These are phyloP conservation scores for Fragaria ananassa DNA, from an alignment of 306 rosid genomes.

Conservation along the genomic window DNA sequence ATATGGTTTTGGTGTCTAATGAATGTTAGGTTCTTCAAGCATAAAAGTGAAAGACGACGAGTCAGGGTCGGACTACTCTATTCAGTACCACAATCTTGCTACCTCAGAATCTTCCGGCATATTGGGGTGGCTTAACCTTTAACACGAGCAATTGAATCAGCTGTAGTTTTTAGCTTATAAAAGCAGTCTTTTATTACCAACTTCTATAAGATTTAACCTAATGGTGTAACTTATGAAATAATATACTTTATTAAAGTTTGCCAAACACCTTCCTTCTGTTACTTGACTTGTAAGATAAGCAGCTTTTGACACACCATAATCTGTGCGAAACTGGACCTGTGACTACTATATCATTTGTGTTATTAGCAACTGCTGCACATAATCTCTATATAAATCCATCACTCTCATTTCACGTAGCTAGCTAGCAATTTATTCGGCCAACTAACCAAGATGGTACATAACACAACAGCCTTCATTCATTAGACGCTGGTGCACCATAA, in stretches of 20 bases:
- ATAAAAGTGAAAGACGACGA: conserved; percentile 68
- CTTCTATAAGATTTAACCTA: no score
- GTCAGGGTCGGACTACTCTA: conserved; percentile 52
- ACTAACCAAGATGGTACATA: not conserved
- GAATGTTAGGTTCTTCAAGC: conserved; percentile 47
- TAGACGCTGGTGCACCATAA: not conserved
- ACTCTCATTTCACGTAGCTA: not conserved
- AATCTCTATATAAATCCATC: not conserved
- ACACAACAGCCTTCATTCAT: not conserved
- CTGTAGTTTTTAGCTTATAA: no score
- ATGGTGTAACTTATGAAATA: no score
- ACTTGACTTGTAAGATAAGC: no score
- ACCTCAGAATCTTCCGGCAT: conserved; percentile 38
- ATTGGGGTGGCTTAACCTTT: no score
- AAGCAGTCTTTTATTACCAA: no score
- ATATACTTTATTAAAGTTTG: no score
- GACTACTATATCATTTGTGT: no score
- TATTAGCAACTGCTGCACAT: conserved; percentile 12
- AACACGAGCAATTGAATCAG: no score
- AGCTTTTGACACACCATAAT: no score
- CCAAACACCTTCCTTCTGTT: no score
- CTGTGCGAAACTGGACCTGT: no score
- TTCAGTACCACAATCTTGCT: conserved; percentile 59
- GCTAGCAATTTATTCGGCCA: not conserved
- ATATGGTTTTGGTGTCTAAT: conserved; percentile 5